Evolutionary conservation across 2,329 filamentous ascomycete genomes (phyloP).

Genomic region (Mollisiaceae sp.): DNA sequence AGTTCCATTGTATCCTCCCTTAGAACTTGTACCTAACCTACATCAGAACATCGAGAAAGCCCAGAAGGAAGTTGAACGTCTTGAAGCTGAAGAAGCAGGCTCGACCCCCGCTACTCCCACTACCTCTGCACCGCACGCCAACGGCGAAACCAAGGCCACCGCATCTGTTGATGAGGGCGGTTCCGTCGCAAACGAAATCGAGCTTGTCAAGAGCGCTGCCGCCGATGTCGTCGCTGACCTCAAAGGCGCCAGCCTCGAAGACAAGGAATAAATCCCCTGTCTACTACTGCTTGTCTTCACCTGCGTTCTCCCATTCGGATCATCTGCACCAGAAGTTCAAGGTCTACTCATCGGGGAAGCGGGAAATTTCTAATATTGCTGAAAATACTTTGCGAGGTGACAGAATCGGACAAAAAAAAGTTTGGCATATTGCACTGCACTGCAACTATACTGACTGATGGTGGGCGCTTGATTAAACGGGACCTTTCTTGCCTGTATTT

Average conservation of each 20-base stretch:
- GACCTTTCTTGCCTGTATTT: conserved; percentile 32
- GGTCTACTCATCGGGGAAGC: background rate
- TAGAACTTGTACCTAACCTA: conserved; percentile 38
- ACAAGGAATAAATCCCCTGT: conserved; percentile 45
- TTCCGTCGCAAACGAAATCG: conserved; percentile 37
- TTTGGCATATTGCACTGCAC: conserved; percentile 15
- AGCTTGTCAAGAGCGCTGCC: conserved; percentile 54
- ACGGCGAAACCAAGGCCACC: conserved; percentile 55
- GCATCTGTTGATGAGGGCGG: conserved; percentile 39
- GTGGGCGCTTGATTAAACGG: conserved; percentile 4
- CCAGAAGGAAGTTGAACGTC: conserved; percentile 89
- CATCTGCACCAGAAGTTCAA: background rate
- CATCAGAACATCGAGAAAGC: conserved; percentile 95
- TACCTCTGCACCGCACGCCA: conserved; percentile 52
- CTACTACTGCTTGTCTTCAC: background rate
- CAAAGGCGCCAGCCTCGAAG: conserved; percentile 64
- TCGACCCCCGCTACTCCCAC: conserved; percentile 53
- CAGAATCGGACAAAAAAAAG: background rate
- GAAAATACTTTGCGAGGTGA: background rate
- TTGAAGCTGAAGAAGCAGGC: conserved; percentile 70
- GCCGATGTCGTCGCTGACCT: conserved; percentile 64
- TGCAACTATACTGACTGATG: background rate
- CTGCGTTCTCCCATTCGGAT: background rate
- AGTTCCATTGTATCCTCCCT: conserved; percentile 46
- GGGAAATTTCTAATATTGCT: background rate